Conservation (phyloP, 1,139 yeast genomes). For the Debaryomycetaceae sp. region DNA sequence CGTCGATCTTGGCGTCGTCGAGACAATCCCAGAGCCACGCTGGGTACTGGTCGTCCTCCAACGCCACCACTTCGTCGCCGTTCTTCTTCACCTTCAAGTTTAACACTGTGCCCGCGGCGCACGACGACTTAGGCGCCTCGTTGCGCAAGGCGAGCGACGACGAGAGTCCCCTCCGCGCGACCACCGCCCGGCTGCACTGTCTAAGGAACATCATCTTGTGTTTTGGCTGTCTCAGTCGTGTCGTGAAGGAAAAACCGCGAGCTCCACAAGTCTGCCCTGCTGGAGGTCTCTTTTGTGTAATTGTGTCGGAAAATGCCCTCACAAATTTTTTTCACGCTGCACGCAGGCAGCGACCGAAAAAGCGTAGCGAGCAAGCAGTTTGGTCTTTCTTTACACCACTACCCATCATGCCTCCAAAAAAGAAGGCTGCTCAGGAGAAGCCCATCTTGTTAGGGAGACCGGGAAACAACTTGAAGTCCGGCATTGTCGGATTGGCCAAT, state of each 20-base stretch:
- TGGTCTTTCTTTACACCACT: slow-evolving; percentile 5
- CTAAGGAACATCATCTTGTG: not conserved
- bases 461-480: slow-evolving; percentile 93
- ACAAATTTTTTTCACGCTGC: slow-evolving; percentile 4
- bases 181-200: not conserved
- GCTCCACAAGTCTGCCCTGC: too few relatives aligned
- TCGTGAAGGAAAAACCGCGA: too few relatives aligned
- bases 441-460: slow-evolving; percentile 95
- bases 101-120: slow-evolving; percentile 74
- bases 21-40: slow-evolving; percentile 92
- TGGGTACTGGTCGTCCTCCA: slow-evolving; percentile 86
- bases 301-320: not conserved
- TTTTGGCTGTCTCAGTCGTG: slow-evolving; percentile 1
- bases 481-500: slow-evolving; percentile 95
- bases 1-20: slow-evolving; percentile 54
- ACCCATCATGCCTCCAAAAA: slow-evolving; percentile 82
- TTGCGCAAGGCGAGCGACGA: slow-evolving; percentile 1
- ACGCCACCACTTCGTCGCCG: slow-evolving; percentile 87
- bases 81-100: slow-evolving; percentile 72
- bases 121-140: slow-evolving; percentile 30
- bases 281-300: slow-evolving; percentile 5
- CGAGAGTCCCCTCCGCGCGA: slow-evolving; percentile 4
- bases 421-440: slow-evolving; percentile 77
- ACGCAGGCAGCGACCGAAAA: not conserved
- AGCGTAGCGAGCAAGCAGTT: too few relatives aligned